phyloP scores from a whole-genome alignment of 2,329 filamentous ascomycete genomes.

The Helminthosporium solani region DNA sequence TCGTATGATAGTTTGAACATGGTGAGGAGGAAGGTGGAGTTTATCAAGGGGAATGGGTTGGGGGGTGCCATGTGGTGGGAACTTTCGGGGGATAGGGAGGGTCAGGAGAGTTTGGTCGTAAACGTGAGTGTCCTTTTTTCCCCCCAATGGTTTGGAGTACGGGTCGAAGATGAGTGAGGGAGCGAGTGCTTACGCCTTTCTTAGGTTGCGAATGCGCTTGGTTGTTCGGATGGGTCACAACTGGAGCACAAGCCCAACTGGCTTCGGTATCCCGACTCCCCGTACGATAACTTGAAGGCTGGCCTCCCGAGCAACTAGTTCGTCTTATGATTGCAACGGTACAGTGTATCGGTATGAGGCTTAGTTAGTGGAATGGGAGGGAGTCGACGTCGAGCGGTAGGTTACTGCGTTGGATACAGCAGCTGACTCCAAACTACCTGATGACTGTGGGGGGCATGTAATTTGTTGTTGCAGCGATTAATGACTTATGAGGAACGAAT shows the following conservation, averaged over 20 bases:
- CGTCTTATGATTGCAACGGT: background rate
- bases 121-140: constrained; percentile 29
- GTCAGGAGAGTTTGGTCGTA: constrained; percentile 61
- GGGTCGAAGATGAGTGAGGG: no score
- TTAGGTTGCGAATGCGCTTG: constrained; percentile 44
- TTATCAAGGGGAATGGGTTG: constrained; percentile 64
- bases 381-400: no score
- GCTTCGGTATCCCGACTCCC: constrained; percentile 51
- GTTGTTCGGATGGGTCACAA: constrained; percentile 40
- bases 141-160: background rate
- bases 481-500: no score
- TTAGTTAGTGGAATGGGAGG: no score
- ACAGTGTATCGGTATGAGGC: no score
- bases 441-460: no score
- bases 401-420: background rate
- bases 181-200: no score
- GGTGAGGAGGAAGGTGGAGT: constrained; percentile 69
- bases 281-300: constrained; percentile 52
- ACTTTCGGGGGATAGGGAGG: constrained; percentile 73
- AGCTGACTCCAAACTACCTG: no score
- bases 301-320: constrained; percentile 8
- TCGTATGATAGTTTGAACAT: constrained; percentile 72
- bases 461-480: no score
- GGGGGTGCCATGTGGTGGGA: constrained; percentile 99
- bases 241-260: constrained; percentile 52